A percentile compares a stretch with the other conserved stretches of the same genome.
Conservation (phyloP, 352 stramenopile species). For the Phytophthora pinifolia region DNA sequence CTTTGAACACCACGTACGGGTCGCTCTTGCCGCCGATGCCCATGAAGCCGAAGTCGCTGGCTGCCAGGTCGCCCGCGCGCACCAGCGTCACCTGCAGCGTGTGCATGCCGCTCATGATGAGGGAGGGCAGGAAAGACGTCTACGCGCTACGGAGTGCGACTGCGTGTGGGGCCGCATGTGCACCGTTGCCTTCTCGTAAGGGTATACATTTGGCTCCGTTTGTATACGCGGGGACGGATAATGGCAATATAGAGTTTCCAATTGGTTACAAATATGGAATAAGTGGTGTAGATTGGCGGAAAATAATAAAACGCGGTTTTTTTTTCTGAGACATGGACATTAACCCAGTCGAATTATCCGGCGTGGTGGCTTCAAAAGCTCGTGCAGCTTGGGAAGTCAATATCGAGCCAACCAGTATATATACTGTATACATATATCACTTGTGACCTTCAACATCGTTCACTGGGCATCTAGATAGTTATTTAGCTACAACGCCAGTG, state of each 20-base stretch:
- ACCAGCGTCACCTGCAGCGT: constrained; percentile 62
- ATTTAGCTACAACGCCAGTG: no score
- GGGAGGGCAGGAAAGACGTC: not conserved
- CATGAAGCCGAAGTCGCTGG: constrained; percentile 68
- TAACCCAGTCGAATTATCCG: not conserved
- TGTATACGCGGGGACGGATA: no score
- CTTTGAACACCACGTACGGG: constrained; percentile 69
- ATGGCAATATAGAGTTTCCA: no score
- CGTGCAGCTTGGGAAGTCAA: no score
- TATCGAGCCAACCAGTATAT: no score
- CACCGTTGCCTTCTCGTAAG: constrained; percentile 29
- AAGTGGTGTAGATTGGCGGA: constrained; percentile 1
- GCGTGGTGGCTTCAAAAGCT: no score
- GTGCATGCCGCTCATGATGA: constrained; percentile 43
- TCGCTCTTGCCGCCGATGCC: constrained; percentile 75
- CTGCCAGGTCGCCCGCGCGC: constrained; percentile 46
- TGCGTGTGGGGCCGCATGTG: constrained; percentile 16
- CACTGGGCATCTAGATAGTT: no score
- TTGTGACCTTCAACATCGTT: no score
- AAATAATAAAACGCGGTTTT: not conserved
- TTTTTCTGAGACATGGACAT: not conserved
- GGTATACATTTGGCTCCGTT: no score
- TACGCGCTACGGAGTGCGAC: constrained; percentile 28
- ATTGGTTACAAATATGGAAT: no score
- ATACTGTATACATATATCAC: no score